Conservation (phyloP, 225 moss, liverwort and hornwort genomes). For the Pleurozium schreberi region DNA sequence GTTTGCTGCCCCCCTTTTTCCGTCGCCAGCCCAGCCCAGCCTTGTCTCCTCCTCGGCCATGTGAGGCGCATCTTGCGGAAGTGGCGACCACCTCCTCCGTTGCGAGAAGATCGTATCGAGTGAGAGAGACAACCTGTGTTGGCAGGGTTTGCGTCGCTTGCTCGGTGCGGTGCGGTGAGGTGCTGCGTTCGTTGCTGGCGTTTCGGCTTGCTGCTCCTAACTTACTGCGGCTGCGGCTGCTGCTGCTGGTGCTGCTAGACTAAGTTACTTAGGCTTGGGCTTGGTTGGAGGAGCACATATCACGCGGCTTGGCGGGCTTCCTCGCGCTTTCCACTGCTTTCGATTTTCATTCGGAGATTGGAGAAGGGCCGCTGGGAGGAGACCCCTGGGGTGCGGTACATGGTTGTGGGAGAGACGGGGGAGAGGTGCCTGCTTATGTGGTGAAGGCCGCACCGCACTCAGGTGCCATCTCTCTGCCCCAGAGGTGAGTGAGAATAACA, state of each 20-base stretch:
- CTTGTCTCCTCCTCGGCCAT: conserved; percentile 3
- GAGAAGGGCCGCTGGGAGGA: background rate
- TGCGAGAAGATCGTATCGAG: background rate
- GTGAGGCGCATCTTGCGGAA: conserved; percentile 23
- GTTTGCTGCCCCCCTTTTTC: background rate
- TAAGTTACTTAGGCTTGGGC: too few species aligned
- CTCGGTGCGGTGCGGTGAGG: background rate
- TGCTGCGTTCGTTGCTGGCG: background rate
- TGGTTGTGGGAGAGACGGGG: conserved; percentile 48
- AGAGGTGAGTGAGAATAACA: conserved; percentile 19
- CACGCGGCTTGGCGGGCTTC: background rate
- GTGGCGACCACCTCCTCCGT: background rate
- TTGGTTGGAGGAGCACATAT: background rate
- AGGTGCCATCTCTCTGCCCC: conserved; percentile 53
- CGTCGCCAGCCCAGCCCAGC: background rate
- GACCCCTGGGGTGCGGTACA: conserved; percentile 5
- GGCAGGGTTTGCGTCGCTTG: background rate
- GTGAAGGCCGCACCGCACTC: conserved; percentile 62
- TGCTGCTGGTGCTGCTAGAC: too few species aligned
- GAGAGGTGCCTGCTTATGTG: conserved; percentile 43
- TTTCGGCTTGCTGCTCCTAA: background rate
- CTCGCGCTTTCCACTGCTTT: background rate
- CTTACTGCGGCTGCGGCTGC: background rate
- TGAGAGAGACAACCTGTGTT: background rate
- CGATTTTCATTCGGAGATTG: background rate